Percentiles rank a stretch among this genome's conserved stretches.
These are phyloP conservation scores for Brettanomyces anomalus DNA, from an alignment of 805 yeast genomes.

Conservation along the genomic window DNA sequence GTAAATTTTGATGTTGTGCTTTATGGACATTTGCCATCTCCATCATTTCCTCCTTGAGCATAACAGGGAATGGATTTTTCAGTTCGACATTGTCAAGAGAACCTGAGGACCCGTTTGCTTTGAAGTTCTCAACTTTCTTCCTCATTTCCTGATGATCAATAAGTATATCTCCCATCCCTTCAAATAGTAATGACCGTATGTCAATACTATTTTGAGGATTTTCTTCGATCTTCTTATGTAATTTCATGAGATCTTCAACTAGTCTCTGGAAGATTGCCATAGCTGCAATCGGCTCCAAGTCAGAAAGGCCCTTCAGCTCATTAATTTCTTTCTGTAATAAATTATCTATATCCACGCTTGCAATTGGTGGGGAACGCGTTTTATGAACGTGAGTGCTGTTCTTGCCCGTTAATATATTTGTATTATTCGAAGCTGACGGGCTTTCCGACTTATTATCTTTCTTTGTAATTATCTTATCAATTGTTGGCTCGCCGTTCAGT, in stretches of 20 bases:
- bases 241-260: conserved; percentile 16
- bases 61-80: neutral
- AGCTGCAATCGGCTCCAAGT: conserved; percentile 21
- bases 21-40: neutral
- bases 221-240: conserved; percentile 7
- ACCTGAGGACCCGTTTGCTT: neutral
- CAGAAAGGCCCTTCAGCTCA: conserved; percentile 11
- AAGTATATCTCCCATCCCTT: conserved; percentile 4
- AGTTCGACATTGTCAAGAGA: neutral
- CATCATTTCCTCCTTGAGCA: neutral
- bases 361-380: conserved; percentile 2
- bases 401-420: neutral
- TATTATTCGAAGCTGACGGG: no score
- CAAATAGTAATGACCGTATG: conserved; percentile 10
- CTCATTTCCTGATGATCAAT: neutral
- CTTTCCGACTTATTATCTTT: neutral
- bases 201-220: conserved; percentile 6
- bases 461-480: neutral
- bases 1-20: neutral
- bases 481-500: neutral
- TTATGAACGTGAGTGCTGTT: neutral
- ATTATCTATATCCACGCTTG: conserved; percentile 25
- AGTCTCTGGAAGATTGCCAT: conserved; percentile 20
- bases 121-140: neutral
- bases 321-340: conserved; percentile 17